Conservation (phyloP, 345 rosid genomes). For the Sonneratia alba region DNA sequence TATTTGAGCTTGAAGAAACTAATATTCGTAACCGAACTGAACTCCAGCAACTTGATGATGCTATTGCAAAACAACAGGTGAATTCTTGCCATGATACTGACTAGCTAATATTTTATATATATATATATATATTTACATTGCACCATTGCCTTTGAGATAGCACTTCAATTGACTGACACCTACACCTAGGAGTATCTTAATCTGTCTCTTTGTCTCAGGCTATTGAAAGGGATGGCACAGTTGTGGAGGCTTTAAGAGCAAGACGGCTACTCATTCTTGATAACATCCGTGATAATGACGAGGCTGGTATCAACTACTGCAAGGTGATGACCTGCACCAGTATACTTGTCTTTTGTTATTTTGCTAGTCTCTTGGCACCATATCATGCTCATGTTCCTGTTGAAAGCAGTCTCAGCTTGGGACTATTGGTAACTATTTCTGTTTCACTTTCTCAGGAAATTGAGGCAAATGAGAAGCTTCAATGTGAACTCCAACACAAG, state of each 20-base stretch:
- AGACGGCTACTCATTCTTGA: slow-evolving; percentile 92
- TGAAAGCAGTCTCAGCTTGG: background rate
- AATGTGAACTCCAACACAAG: slow-evolving; percentile 70
- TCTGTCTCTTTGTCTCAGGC: slow-evolving; percentile 25
- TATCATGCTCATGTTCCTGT: background rate
- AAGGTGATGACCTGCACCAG: slow-evolving; percentile 37
- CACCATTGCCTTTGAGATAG: background rate
- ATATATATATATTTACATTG: background rate
- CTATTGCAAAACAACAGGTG: slow-evolving; percentile 78
- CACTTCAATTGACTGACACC: background rate
- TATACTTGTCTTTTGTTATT: slow-evolving; percentile 3
- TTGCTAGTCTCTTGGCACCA: slow-evolving; percentile 3
- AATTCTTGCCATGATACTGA: background rate
- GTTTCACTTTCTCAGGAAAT: slow-evolving; percentile 43
- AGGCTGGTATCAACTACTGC: slow-evolving; percentile 68
- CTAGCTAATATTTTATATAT: no score
- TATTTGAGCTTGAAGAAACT: slow-evolving; percentile 89
- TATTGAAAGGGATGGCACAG: slow-evolving; percentile 49
- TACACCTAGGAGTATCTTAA: background rate
- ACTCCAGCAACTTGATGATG: slow-evolving; percentile 83
- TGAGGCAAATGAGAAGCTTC: slow-evolving; percentile 72
- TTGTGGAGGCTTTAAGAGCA: slow-evolving; percentile 48
- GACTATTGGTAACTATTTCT: slow-evolving; percentile 8
- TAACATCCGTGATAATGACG: slow-evolving; percentile 94
- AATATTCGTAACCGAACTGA: slow-evolving; percentile 61